These are phyloP conservation scores for Candida dendrica DNA, from an alignment of 805 yeast species.

Conservation along the genomic window DNA sequence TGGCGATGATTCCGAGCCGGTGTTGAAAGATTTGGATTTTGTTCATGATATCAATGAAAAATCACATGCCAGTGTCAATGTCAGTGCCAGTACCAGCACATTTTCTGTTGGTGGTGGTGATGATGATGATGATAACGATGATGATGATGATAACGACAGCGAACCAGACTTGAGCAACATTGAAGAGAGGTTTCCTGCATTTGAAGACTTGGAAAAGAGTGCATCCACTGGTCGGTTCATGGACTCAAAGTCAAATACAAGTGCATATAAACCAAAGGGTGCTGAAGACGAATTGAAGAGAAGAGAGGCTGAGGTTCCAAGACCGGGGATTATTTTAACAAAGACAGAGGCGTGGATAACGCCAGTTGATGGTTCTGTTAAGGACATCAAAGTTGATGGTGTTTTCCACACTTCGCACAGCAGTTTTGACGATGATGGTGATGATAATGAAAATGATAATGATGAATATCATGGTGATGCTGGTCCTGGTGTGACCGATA, in stretches of 20 bases:
- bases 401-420: slow-evolving; percentile 10
- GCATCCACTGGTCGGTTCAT: background rate
- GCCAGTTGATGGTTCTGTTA: slow-evolving; percentile 1
- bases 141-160: background rate
- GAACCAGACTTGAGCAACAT: slow-evolving; percentile 33
- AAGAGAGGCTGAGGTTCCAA: background rate
- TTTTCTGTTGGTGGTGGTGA: background rate
- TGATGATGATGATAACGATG: background rate
- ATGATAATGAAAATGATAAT: background rate
- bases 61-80: too few species aligned
- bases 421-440: background rate
- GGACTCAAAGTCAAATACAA: background rate
- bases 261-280: background rate
- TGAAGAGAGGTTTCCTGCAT: slow-evolving; percentile 45
- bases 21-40: too few species aligned
- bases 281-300: background rate
- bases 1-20: background rate
- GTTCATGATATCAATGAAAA: too few species aligned
- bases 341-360: background rate
- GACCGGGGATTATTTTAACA: background rate
- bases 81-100: too few species aligned
- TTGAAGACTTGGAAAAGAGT: slow-evolving; percentile 26
- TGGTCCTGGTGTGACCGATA: background rate
- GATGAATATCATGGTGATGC: background rate
- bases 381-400: slow-evolving; percentile 10